Evolutionary conservation across 2,329 filamentous ascomycete species (phyloP).

Genomic region (Calcarisporium arbuscula): DNA sequence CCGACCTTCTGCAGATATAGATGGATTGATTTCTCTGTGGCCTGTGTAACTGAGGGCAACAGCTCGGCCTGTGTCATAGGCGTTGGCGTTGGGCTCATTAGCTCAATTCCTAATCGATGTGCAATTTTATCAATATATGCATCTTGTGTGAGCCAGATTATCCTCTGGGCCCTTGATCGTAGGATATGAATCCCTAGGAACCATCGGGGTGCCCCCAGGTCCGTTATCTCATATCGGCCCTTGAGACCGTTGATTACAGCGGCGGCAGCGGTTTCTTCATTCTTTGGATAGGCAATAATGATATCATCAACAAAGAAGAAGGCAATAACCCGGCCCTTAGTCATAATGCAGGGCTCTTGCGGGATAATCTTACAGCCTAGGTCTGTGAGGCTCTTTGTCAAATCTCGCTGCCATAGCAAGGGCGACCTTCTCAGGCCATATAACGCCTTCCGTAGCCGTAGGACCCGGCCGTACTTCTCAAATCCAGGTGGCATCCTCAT

Average conservation of each 20-base stretch:
- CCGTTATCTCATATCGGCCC: neutral
- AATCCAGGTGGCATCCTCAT: slow-evolving; percentile 1
- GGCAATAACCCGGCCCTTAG: neutral
- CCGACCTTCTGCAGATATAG: neutral
- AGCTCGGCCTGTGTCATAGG: neutral
- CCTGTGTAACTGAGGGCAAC: neutral
- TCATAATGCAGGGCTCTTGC: neutral
- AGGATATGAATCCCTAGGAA: slow-evolving; percentile 2
- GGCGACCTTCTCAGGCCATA: neutral
- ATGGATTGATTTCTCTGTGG: neutral
- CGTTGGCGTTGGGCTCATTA: no score
- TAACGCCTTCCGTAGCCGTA: neutral
- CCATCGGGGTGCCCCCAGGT: neutral
- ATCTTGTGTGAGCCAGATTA: slow-evolving; percentile 1
- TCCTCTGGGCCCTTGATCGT: neutral
- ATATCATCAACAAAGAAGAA: neutral
- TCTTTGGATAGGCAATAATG: neutral
- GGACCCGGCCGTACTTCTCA: neutral
- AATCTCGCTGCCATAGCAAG: neutral
- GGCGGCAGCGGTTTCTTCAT: neutral
- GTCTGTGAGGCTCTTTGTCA: neutral
- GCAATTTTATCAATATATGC: slow-evolving; percentile 3
- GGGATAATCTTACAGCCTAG: neutral
- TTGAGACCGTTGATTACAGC: neutral
- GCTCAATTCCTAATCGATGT: neutral